Evolutionary conservation across 306 rosid species (phyloP), one percentile per base, ranked within the genome.

Genomic region (Mucuna pruriens): DNA sequence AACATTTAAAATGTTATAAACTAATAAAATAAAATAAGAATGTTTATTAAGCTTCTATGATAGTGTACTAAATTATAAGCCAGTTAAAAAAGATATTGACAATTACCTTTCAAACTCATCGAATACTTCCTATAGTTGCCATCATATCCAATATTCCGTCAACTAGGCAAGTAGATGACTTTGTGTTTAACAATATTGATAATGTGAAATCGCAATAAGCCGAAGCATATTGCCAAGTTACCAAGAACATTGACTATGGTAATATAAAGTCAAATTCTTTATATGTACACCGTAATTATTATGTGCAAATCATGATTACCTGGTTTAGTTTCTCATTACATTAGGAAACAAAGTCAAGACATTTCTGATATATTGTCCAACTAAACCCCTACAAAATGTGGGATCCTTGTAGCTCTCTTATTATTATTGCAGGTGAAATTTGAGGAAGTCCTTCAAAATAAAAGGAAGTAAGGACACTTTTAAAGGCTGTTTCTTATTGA

Each of bases 321-420:
- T 69, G 13, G 77, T 76, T 79, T 82, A 74, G 54, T 75, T 80
- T 80, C 52, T 73, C 31, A 44, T 40, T 67, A 83, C 40, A 73
- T 69, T 81, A 33, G 87, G 90, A 62, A 74, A 83, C 88, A 75
- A 48, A 19, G 82, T 19, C 9, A 63, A 72, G 64, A 75, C 80
- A 52, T 5, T 19, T 82, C 72, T 66, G 2, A 38, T 83, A 49
- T 45, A 31, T 46, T 63, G 63, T 68, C 76, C 38, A 33, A 61
- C 63, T 60, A 68, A 80, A 40, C 29, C 29, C 31, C 15, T 44
- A 12, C 66, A 39, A 9, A 23, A n/a, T 1, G 38, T 34, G 81
- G 19, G 71, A 23, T 40, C 34, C 34, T 44, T 65, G 12, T 48
- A 49, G 55, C 20, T 16, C 57, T 31, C 15, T 34, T 36, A 58